These are phyloP conservation scores for Styphnolobium japonicum DNA, from an alignment of 306 rosid genomes.

Conservation along the genomic window DNA sequence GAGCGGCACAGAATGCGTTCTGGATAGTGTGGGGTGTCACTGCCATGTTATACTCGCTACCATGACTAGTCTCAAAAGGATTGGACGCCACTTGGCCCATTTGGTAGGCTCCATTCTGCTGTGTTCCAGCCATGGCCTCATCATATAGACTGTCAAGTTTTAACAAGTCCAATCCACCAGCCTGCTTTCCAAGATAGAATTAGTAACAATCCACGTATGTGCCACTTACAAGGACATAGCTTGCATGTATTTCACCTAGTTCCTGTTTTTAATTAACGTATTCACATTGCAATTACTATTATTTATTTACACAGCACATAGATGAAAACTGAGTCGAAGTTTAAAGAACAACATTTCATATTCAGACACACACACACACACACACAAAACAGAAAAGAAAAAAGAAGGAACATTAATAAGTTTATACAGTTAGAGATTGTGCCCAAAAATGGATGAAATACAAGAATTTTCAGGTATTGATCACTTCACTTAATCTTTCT, in stretches of 20 bases:
- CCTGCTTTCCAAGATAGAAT: slow-evolving; percentile 25
- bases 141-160: neutral
- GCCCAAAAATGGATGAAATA: no score
- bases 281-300: neutral
- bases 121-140: neutral
- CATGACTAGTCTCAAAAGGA: slow-evolving; percentile 23
- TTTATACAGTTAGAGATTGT: no score
- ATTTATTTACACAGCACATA: neutral
- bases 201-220: neutral
- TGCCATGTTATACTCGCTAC: neutral
- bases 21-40: neutral
- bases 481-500: no score
- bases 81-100: slow-evolving; percentile 8
- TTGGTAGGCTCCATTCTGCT: slow-evolving; percentile 16
- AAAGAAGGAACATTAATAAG: neutral
- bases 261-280: neutral
- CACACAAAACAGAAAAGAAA: no score
- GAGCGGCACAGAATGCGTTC: neutral
- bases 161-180: neutral
- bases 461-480: no score
- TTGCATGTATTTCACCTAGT: neutral
- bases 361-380: no score
- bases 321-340: neutral
- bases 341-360: neutral
- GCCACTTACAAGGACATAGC: neutral